phyloP scores from a whole-genome alignment of 2,329 filamentous ascomycete genomes.

The Cordyceps cicadae region DNA sequence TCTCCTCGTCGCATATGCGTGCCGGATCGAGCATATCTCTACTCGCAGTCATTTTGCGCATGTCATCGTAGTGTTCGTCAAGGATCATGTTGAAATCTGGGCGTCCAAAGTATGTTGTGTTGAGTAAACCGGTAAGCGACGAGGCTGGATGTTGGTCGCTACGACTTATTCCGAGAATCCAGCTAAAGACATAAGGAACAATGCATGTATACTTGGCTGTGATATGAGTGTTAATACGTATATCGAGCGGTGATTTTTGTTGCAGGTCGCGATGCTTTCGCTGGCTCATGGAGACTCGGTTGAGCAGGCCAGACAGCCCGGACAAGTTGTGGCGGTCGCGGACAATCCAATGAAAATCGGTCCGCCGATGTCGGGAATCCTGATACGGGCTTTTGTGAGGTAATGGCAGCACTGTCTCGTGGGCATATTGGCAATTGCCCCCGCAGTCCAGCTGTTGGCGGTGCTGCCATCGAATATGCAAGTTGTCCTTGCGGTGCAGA shows the following conservation, averaged over 20 bases:
- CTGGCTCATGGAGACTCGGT: conserved; percentile 35
- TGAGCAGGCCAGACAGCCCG: conserved; percentile 51
- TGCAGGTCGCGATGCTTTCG: conserved; percentile 28
- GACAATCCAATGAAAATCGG: conserved; percentile 55
- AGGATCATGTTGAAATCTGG: conserved; percentile 46
- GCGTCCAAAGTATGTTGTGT: conserved; percentile 45
- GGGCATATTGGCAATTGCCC: conserved; percentile 4
- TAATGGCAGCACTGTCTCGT: conserved; percentile 12
- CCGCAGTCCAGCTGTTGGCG: not conserved
- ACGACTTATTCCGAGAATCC: conserved; percentile 48
- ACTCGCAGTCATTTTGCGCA: conserved; percentile 25
- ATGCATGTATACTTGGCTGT: conserved; percentile 46
- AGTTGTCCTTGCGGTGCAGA: conserved; percentile 38
- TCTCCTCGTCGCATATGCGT: no score
- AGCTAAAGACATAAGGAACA: conserved; percentile 46
- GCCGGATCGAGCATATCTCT: not conserved
- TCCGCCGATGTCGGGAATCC: conserved; percentile 35
- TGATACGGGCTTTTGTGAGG: conserved; percentile 14
- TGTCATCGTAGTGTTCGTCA: conserved; percentile 45
- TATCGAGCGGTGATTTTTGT: conserved; percentile 35
- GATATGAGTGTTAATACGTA: conserved; percentile 48
- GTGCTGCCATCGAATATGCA: conserved; percentile 23
- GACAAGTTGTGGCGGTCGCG: conserved; percentile 47
- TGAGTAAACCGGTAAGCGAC: conserved; percentile 45
- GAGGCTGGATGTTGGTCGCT: conserved; percentile 42